Conservation (phyloP, 2,329 filamentous ascomycete genomes). For the Fusarium zealandicum region DNA sequence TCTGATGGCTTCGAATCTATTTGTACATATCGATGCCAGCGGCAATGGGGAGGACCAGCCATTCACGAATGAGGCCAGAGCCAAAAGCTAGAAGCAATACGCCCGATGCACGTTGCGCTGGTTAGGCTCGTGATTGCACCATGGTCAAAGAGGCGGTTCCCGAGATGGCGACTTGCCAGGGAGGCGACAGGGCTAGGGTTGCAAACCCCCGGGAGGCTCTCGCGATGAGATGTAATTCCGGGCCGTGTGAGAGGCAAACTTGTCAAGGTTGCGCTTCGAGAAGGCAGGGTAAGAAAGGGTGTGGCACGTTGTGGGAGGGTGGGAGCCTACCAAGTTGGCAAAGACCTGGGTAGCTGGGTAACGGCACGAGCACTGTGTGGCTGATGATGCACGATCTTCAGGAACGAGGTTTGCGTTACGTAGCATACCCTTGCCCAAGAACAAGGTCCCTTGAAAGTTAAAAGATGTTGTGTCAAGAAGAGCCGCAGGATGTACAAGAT, state of each 20-base stretch:
- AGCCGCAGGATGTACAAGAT: slow-evolving; percentile 24
- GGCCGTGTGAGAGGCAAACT: neutral
- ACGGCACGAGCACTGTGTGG: slow-evolving; percentile 24
- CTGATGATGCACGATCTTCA: slow-evolving; percentile 33
- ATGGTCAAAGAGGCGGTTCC: slow-evolving; percentile 10
- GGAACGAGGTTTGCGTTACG: slow-evolving; percentile 34
- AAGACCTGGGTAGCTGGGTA: slow-evolving; percentile 24
- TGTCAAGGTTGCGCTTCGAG: neutral
- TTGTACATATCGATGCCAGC: neutral
- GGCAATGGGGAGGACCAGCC: neutral
- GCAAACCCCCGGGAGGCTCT: slow-evolving; percentile 19
- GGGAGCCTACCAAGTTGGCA: slow-evolving; percentile 1
- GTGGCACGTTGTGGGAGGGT: neutral
- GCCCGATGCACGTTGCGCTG: slow-evolving; percentile 33
- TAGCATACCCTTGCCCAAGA: slow-evolving; percentile 15
- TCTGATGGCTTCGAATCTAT: neutral
- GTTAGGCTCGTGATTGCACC: slow-evolving; percentile 32
- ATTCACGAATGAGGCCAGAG: slow-evolving; percentile 12
- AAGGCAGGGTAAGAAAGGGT: slow-evolving; percentile 8
- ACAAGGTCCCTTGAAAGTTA: slow-evolving; percentile 10
- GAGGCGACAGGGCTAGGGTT: slow-evolving; percentile 24
- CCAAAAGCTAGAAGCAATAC: slow-evolving; percentile 4
- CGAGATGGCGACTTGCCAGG: slow-evolving; percentile 20
- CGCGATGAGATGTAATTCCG: slow-evolving; percentile 6
- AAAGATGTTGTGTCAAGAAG: slow-evolving; percentile 20